phyloP scores from a whole-genome alignment of 176 grass and related monocot genomes.

The Aegilops longissima region DNA sequence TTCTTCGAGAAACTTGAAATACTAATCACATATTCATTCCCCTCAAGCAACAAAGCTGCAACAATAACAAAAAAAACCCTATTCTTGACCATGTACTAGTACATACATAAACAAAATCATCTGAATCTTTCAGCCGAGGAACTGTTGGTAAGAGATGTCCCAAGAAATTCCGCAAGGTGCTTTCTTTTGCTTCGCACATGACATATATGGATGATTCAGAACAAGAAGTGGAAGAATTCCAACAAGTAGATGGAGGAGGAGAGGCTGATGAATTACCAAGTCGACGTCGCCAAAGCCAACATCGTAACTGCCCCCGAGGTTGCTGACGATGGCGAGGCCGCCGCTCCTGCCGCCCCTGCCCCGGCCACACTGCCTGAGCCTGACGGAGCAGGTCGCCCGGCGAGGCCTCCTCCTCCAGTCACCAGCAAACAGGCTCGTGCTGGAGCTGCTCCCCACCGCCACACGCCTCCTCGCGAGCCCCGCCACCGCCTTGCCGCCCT shows the following conservation, averaged over 20 bases:
- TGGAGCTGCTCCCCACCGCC: background rate
- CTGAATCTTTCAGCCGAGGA: too few species aligned
- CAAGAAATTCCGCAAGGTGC: background rate
- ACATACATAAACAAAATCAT: background rate
- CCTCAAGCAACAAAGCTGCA: background rate
- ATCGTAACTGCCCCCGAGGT: conserved; percentile 68
- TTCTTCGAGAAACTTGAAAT: background rate
- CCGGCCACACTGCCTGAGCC: conserved; percentile 5
- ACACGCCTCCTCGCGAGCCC: background rate
- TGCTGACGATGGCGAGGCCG: conserved; percentile 39
- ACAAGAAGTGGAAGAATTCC: background rate
- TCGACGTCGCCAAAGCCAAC: conserved; percentile 65
- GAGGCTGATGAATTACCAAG: conserved; percentile 7
- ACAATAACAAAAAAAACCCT: background rate
- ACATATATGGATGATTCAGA: too few species aligned
- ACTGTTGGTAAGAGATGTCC: background rate
- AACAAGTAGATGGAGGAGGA: background rate
- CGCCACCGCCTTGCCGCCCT: background rate
- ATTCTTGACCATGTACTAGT: background rate
- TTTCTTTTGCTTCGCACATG: background rate
- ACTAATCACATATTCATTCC: background rate
- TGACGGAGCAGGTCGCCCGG: conserved; percentile 31
- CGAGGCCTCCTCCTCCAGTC: conserved; percentile 37
- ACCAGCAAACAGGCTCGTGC: conserved; percentile 12
- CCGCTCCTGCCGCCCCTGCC: background rate